phyloP scores from a whole-genome alignment of 2,329 filamentous ascomycete species.

The Magnaporthiopsis incrustans region DNA sequence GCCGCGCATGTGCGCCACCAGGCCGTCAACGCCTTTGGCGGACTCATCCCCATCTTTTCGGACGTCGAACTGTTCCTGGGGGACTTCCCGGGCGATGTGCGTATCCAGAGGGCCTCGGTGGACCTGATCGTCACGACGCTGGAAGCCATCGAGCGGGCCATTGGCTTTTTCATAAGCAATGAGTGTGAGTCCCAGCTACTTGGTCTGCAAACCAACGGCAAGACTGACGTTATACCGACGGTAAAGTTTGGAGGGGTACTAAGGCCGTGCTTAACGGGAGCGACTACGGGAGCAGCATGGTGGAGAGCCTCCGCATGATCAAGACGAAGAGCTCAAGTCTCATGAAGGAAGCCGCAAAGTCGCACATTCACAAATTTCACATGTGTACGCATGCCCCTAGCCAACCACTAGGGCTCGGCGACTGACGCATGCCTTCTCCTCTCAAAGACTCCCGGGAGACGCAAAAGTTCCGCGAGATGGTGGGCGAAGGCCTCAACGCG shows the following conservation, averaged over 20 bases:
- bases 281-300: slow-evolving; percentile 8
- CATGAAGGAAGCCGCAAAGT: slow-evolving; percentile 8
- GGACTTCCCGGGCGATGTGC: neutral
- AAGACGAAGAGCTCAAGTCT: slow-evolving; percentile 8
- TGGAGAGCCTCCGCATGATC: slow-evolving; percentile 6
- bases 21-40: neutral
- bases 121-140: neutral
- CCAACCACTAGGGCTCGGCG: neutral
- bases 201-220: neutral
- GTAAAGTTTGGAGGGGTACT: neutral
- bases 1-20: neutral
- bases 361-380: slow-evolving; percentile 6
- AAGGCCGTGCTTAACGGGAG: slow-evolving; percentile 4
- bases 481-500: neutral
- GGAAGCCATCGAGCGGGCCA: slow-evolving; percentile 1
- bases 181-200: neutral
- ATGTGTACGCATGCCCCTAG: neutral
- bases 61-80: neutral
- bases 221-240: neutral
- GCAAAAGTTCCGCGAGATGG: neutral
- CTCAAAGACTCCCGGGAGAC: neutral
- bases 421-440: neutral
- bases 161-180: slow-evolving; percentile 8
- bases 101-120: neutral
- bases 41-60: neutral